phyloP scores from a whole-genome alignment of 2,329 filamentous ascomycete species.

The Apiospora aurea region DNA sequence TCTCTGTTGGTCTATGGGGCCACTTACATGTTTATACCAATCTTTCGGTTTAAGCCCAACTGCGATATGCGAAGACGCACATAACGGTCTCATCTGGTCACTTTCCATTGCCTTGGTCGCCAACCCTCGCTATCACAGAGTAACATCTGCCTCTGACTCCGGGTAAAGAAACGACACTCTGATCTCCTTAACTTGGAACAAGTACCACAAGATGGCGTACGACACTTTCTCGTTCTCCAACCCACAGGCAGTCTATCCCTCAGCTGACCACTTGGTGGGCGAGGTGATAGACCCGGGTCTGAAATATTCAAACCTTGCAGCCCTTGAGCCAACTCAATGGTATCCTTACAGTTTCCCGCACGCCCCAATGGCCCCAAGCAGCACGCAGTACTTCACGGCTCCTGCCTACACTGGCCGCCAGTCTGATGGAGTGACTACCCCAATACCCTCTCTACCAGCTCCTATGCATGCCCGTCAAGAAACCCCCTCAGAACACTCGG shows the following conservation, averaged over 20 bases:
- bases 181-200: background rate
- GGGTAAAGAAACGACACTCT: background rate
- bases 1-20: background rate
- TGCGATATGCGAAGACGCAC: slow-evolving; percentile 5
- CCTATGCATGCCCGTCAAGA: slow-evolving; percentile 38
- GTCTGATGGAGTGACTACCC: slow-evolving; percentile 28
- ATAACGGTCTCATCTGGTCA: slow-evolving; percentile 6
- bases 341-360: background rate
- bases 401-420: background rate
- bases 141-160: background rate
- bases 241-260: background rate
- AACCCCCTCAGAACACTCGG: slow-evolving; percentile 49
- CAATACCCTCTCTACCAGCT: slow-evolving; percentile 30
- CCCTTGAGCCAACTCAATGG: background rate
- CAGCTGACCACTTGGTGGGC: background rate
- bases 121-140: background rate
- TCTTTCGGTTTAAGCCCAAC: background rate
- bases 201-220: background rate
- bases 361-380: background rate
- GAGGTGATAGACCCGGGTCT: background rate
- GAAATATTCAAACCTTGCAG: background rate
- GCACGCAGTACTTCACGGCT: background rate
- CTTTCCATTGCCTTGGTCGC: background rate
- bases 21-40: slow-evolving; percentile 17
- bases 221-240: background rate